phyloP scores from a whole-genome alignment of 2,329 filamentous ascomycete species.

The Botrytis porri region DNA sequence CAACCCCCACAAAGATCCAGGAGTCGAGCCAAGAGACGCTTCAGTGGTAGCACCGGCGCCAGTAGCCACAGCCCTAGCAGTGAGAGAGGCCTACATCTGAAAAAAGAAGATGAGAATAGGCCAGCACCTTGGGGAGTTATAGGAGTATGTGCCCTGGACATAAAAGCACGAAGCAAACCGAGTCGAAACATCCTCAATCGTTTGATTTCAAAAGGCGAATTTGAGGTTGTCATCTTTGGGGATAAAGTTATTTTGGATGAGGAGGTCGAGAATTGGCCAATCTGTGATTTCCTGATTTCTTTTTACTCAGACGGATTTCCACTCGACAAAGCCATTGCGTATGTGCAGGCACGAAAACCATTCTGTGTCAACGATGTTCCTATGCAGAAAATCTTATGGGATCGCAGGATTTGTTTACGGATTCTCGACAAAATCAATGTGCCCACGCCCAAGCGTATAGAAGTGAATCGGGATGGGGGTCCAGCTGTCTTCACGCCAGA shows the following conservation, averaged over 20 bases:
- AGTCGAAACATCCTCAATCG: conserved; percentile 94
- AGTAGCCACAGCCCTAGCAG: conserved; percentile 79
- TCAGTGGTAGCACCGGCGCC: conserved; percentile 77
- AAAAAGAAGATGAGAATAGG: conserved; percentile 60
- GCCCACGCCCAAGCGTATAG: conserved; percentile 81
- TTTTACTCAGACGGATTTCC: conserved; percentile 99
- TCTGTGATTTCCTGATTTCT: conserved; percentile 89
- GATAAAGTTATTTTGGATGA: conserved; percentile 99
- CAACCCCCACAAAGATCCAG: conserved; percentile 56
- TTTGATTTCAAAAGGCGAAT: conserved; percentile 84
- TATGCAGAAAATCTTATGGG: conserved; percentile 97
- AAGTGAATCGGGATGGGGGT: conserved; percentile 91
- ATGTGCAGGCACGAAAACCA: conserved; percentile 86
- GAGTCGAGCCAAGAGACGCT: conserved; percentile 68
- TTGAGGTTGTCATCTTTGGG: conserved; percentile 96
- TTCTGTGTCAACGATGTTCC: conserved; percentile 97
- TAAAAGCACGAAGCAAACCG: conserved; percentile 94
- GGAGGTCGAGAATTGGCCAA: conserved; percentile 92
- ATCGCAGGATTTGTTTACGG: conserved; percentile 82
- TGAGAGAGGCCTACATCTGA: conserved; percentile 53
- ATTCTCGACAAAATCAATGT: conserved; percentile 88
- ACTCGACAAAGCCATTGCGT: conserved; percentile 93
- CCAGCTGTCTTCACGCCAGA: conserved; percentile 75
- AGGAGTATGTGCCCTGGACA: conserved; percentile 90
- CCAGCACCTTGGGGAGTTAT: conserved; percentile 66